phyloP scores from a whole-genome alignment of 345 rosid species.

The Cochlearia excelsa region DNA sequence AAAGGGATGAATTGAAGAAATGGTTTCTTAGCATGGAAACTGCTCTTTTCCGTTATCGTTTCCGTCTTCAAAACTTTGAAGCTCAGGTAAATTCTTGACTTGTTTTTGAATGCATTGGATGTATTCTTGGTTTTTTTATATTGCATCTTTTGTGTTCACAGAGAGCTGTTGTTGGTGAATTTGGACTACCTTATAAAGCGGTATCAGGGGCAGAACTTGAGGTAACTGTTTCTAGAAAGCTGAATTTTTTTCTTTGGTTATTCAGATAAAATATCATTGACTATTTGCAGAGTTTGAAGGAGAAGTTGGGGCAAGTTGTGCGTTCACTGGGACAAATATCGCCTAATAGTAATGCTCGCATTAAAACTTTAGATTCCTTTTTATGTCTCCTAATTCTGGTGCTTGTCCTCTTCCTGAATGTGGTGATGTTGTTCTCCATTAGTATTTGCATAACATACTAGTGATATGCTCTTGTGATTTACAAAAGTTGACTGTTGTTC shows the following conservation, averaged over 20 bases:
- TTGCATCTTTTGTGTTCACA: slow-evolving; percentile 15
- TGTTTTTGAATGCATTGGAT: slow-evolving; percentile 6
- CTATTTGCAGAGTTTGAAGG: slow-evolving; percentile 48
- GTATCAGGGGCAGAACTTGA: slow-evolving; percentile 64
- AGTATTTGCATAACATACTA: slow-evolving; percentile 7
- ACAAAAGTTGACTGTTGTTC: background rate
- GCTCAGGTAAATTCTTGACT: slow-evolving; percentile 50
- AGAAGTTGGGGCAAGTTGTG: slow-evolving; percentile 51
- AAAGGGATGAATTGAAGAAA: slow-evolving; percentile 84
- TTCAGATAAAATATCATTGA: slow-evolving; percentile 2
- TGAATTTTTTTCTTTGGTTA: slow-evolving; percentile 4
- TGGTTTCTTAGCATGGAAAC: slow-evolving; percentile 93
- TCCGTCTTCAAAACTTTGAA: slow-evolving; percentile 39
- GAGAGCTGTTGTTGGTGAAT: slow-evolving; percentile 65
- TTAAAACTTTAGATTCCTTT: background rate
- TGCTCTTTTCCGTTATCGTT: slow-evolving; percentile 68
- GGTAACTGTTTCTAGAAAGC: slow-evolving; percentile 38
- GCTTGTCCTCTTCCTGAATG: slow-evolving; percentile 5
- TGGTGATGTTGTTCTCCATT: slow-evolving; percentile 9
- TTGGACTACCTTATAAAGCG: slow-evolving; percentile 64
- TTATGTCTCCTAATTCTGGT: background rate
- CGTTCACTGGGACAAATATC: slow-evolving; percentile 44
- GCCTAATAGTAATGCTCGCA: slow-evolving; percentile 45
- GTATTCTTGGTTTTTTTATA: background rate
- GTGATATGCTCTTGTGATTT: background rate